Evolutionary conservation across 208 protist species (phyloP).

Genomic region (Leishmania guyanensis): DNA sequence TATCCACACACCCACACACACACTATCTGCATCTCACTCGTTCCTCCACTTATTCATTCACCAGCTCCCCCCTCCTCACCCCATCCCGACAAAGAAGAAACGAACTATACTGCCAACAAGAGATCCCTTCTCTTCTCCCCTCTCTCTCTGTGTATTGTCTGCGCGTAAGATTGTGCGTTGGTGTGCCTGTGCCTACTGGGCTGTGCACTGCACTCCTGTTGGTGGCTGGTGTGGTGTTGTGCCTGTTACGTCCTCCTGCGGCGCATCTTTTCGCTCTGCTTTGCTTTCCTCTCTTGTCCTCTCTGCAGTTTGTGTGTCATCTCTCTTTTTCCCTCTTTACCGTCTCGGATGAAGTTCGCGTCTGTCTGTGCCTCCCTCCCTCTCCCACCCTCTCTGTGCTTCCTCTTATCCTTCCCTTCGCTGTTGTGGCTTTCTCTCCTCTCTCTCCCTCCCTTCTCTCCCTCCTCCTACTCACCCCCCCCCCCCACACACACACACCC

Average conservation of each 20-base stretch:
- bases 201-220: background rate
- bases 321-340: background rate
- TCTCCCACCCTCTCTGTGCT: too few relatives aligned
- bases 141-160: background rate
- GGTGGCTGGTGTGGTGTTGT: background rate
- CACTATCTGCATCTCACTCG: background rate
- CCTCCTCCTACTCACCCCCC: background rate
- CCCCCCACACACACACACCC: too few relatives aligned
- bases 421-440: too few relatives aligned
- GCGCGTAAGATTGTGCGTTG: background rate
- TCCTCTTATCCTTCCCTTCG: too few relatives aligned
- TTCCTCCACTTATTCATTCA: background rate
- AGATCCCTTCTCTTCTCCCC: background rate
- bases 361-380: background rate
- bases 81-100: background rate
- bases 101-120: background rate
- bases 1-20: background rate
- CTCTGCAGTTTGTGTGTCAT: background rate
- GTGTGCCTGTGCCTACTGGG: background rate
- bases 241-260: background rate
- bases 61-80: background rate
- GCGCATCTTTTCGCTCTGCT: background rate
- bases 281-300: background rate
- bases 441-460: background rate
- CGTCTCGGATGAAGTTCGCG: background rate